A percentile compares a stretch with the other conserved stretches of the same genome.
Conservation (phyloP, 345 rosid species). For the Cardamine resedifolia region DNA sequence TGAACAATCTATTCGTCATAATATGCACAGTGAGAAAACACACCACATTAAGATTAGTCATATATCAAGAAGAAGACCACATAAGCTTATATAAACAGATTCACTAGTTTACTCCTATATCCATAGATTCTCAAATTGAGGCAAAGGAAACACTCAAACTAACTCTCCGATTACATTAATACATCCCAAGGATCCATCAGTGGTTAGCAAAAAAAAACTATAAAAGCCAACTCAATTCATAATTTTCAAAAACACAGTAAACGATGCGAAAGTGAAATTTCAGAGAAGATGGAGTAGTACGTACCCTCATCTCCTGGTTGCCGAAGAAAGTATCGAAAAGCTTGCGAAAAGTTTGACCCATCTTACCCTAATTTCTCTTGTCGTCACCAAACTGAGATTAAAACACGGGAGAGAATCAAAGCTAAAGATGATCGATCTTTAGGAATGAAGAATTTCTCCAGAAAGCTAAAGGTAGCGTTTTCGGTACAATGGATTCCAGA, state of each 20-base stretch:
- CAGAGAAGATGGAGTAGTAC: not conserved
- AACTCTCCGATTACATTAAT: not conserved
- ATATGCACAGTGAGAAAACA: not conserved
- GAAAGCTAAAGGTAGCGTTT: conserved; percentile 32
- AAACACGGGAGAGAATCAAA: conserved; percentile 4
- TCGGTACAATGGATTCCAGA: conserved; percentile 16
- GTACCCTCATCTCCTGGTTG: conserved; percentile 88
- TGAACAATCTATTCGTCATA: not conserved
- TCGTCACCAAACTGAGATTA: not conserved
- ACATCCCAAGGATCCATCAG: not conserved
- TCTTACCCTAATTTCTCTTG: conserved; percentile 18
- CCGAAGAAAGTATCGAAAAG: conserved; percentile 91
- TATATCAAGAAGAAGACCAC: not conserved
- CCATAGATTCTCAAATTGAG: not conserved
- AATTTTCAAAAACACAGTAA: no score
- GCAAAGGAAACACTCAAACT: not conserved
- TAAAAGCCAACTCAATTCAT: not conserved
- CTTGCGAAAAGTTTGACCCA: conserved; percentile 91
- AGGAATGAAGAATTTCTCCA: conserved; percentile 1
- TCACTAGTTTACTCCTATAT: not conserved
- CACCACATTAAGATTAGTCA: not conserved
- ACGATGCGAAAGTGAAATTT: no score
- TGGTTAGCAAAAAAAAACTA: not conserved
- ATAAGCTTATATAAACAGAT: not conserved
- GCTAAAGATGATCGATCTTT: conserved; percentile 7